phyloP scores from a whole-genome alignment of 2,329 filamentous ascomycete species.

The Plenodomus biglobosus region DNA sequence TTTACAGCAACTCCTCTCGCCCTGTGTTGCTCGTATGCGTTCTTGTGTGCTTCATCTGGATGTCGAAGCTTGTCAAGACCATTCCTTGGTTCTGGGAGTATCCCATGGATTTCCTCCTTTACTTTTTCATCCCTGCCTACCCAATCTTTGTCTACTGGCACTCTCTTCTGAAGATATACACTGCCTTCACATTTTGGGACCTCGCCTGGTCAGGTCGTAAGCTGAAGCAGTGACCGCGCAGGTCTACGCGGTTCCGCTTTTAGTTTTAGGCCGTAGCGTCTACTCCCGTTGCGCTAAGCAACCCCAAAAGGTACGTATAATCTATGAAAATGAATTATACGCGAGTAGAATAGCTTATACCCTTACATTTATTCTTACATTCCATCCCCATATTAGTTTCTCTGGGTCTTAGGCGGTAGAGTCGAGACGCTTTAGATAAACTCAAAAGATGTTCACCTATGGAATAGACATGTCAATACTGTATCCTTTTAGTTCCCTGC shows the following conservation, averaged over 20 bases:
- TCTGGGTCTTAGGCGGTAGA: background rate
- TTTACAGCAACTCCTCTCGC: slow-evolving; percentile 8
- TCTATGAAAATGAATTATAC: too few relatives aligned
- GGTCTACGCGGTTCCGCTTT: background rate
- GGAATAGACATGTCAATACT: background rate
- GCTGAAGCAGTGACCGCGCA: background rate
- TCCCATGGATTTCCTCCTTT: slow-evolving; percentile 22
- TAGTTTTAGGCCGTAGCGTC: too few relatives aligned
- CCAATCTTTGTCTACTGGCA: slow-evolving; percentile 23
- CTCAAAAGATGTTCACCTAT: background rate
- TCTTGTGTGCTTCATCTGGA: slow-evolving; percentile 16
- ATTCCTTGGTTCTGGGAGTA: slow-evolving; percentile 22
- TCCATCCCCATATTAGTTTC: background rate
- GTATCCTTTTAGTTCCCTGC: background rate
- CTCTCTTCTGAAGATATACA: slow-evolving; percentile 19
- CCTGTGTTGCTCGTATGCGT: background rate
- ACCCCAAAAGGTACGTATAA: too few relatives aligned
- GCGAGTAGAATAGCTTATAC: too few relatives aligned
- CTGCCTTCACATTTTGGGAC: slow-evolving; percentile 17
- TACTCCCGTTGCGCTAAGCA: too few relatives aligned
- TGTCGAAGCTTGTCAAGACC: slow-evolving; percentile 27
- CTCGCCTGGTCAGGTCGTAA: slow-evolving; percentile 19
- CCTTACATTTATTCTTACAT: background rate
- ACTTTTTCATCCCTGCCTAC: slow-evolving; percentile 21
- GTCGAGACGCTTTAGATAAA: background rate